Evolutionary conservation across 2,329 filamentous ascomycete genomes (phyloP).

Genomic region (Nemania sp.): DNA sequence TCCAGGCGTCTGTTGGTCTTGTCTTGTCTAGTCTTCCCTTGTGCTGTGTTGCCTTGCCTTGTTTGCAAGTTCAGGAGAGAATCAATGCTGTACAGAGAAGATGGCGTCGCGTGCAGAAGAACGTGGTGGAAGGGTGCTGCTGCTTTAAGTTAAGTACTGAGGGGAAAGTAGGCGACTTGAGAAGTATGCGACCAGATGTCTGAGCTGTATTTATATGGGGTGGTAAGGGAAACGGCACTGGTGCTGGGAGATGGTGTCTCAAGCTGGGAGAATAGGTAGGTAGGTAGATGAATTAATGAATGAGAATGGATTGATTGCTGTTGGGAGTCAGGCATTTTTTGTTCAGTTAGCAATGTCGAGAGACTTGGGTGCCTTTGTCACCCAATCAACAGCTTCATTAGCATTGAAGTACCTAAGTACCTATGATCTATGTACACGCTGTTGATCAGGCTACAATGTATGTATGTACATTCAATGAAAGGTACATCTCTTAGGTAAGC

Average conservation of each 20-base stretch:
- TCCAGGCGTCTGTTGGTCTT: neutral
- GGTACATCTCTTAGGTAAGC: no score
- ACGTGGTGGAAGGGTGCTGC: neutral
- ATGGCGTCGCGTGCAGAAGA: neutral
- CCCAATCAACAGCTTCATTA: slow-evolving; percentile 7
- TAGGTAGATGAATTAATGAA: no score
- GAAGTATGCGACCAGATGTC: neutral
- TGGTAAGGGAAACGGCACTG: no score
- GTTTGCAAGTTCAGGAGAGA: neutral
- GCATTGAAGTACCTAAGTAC: neutral
- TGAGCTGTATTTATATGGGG: neutral
- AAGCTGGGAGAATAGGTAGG: neutral
- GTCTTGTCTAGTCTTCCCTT: neutral
- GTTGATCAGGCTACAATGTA: no score
- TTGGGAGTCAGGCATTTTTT: slow-evolving; percentile 5
- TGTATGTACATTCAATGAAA: neutral
- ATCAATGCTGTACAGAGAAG: neutral
- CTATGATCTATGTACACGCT: neutral
- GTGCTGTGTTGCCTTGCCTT: neutral
- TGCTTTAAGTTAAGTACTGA: slow-evolving; percentile 4
- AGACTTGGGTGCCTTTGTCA: slow-evolving; percentile 4
- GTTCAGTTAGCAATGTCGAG: slow-evolving; percentile 12
- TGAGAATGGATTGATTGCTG: neutral
- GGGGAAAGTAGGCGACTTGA: neutral
- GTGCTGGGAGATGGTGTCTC: neutral